These are phyloP conservation scores for Pyrenophora seminiperda DNA, from an alignment of 2,329 filamentous ascomycete species.

Conservation along the genomic window DNA sequence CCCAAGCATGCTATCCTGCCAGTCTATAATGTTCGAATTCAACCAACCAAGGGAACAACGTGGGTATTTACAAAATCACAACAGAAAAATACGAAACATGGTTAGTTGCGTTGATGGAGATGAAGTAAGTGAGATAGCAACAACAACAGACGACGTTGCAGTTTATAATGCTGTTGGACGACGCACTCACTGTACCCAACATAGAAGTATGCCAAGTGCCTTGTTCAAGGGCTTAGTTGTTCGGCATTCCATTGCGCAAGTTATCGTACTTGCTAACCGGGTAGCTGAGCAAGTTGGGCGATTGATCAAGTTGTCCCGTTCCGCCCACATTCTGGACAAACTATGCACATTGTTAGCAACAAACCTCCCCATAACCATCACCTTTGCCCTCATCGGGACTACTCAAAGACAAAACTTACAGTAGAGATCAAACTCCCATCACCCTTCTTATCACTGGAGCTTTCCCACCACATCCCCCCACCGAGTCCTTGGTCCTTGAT, in stretches of 20 bases:
- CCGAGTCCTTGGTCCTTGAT: conserved; percentile 38
- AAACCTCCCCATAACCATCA: too few relatives aligned
- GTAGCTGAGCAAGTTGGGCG: conserved; percentile 66
- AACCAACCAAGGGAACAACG: background rate
- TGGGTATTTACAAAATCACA: background rate
- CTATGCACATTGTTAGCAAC: conserved; percentile 20
- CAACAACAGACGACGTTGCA: too few relatives aligned
- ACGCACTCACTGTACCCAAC: too few relatives aligned
- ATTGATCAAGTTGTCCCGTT: conserved; percentile 55
- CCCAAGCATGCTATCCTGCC: background rate
- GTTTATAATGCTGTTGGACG: too few relatives aligned
- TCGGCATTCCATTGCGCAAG: conserved; percentile 46
- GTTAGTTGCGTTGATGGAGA: background rate
- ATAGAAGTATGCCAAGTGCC: too few relatives aligned
- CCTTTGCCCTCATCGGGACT: background rate
- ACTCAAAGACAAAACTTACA: conserved; percentile 18
- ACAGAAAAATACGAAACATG: too few relatives aligned
- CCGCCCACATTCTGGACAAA: conserved; percentile 64
- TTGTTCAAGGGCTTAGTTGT: conserved; percentile 14
- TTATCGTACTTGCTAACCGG: conserved; percentile 74
- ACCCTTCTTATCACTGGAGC: conserved; percentile 40
- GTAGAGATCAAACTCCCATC: conserved; percentile 39
- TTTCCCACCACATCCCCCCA: conserved; percentile 50
- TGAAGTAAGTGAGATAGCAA: background rate
- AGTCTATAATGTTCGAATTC: too few relatives aligned